These are phyloP conservation scores for Phialophora expanda DNA, from an alignment of 2,329 filamentous ascomycete species.

Conservation along the genomic window DNA sequence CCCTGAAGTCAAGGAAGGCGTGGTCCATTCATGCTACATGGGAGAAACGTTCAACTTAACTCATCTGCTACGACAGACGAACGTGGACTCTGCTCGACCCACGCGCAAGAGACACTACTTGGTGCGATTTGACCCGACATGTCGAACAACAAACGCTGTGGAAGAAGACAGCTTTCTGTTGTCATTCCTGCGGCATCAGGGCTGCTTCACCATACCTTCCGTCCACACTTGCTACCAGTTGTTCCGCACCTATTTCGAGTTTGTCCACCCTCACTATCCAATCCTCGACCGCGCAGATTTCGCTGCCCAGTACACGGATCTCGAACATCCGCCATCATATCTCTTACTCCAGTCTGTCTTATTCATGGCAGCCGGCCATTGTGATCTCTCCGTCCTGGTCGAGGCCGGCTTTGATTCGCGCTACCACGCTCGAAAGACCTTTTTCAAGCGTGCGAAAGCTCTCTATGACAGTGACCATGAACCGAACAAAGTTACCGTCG, in stretches of 20 bases:
- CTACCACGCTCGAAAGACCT: constrained; percentile 37
- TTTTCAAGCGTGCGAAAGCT: constrained; percentile 40
- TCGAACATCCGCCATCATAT: constrained; percentile 30
- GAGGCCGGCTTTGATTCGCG: constrained; percentile 33
- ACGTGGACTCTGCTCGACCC: constrained; percentile 28
- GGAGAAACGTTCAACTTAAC: constrained; percentile 35
- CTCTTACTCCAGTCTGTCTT: constrained; percentile 37
- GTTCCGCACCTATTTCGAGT: constrained; percentile 38
- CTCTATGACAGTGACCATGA: constrained; percentile 41
- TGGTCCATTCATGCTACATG: constrained; percentile 34
- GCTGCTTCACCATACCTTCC: constrained; percentile 31
- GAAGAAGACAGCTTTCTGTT: constrained; percentile 34
- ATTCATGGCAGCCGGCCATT: constrained; percentile 34
- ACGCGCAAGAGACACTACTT: constrained; percentile 30
- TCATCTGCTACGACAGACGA: constrained; percentile 36
- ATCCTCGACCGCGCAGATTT: constrained; percentile 37
- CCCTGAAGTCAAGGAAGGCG: constrained; percentile 28
- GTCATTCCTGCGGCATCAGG: constrained; percentile 36
- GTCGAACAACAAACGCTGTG: constrained; percentile 28
- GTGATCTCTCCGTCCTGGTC: constrained; percentile 25
- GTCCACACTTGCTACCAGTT: constrained; percentile 34
- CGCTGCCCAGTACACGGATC: constrained; percentile 31
- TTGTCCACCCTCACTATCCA: constrained; percentile 39
- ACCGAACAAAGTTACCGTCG: constrained; percentile 34
- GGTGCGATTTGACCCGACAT: constrained; percentile 33